phyloP scores from a whole-genome alignment of 176 grass and related monocot species.

The Panicum miliaceum region DNA sequence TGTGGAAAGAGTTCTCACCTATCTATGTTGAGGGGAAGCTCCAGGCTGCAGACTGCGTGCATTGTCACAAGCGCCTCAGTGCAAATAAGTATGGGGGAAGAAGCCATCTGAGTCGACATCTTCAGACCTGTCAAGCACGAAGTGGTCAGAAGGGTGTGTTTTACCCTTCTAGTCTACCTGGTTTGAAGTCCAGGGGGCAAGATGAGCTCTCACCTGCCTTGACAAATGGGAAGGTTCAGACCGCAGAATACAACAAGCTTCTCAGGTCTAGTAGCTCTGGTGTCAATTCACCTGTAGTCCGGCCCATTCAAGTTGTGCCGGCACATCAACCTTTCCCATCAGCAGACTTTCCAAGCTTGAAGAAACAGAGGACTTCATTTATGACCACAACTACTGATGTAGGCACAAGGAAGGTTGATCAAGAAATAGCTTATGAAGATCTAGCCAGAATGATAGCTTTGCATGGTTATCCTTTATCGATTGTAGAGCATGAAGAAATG shows the following conservation, averaged over 20 bases:
- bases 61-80: conserved; percentile 59
- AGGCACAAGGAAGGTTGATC: conserved; percentile 39
- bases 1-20: conserved; percentile 59
- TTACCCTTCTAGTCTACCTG: conserved; percentile 36
- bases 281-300: conserved; percentile 24
- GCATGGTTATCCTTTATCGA: conserved; percentile 56
- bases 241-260: conserved; percentile 46
- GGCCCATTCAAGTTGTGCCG: conserved; percentile 46
- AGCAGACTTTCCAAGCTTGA: conserved; percentile 37
- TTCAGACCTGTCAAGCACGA: conserved; percentile 53
- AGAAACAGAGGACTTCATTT: conserved; percentile 46
- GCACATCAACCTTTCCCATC: conserved; percentile 36
- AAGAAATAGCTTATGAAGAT: conserved; percentile 46
- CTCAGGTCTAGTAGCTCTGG: conserved; percentile 38
- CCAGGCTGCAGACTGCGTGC: conserved; percentile 52
- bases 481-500: conserved; percentile 68
- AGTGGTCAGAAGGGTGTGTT: conserved; percentile 22
- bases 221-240: conserved; percentile 60
- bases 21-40: conserved; percentile 54
- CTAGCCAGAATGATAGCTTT: conserved; percentile 50
- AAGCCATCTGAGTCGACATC: conserved; percentile 62
- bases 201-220: conserved; percentile 60
- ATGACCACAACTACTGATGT: conserved; percentile 30
- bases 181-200: conserved; percentile 38
- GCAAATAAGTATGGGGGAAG: conserved; percentile 64